Conservation (phyloP, 2,329 filamentous ascomycete genomes). For the Massarina eburnea region DNA sequence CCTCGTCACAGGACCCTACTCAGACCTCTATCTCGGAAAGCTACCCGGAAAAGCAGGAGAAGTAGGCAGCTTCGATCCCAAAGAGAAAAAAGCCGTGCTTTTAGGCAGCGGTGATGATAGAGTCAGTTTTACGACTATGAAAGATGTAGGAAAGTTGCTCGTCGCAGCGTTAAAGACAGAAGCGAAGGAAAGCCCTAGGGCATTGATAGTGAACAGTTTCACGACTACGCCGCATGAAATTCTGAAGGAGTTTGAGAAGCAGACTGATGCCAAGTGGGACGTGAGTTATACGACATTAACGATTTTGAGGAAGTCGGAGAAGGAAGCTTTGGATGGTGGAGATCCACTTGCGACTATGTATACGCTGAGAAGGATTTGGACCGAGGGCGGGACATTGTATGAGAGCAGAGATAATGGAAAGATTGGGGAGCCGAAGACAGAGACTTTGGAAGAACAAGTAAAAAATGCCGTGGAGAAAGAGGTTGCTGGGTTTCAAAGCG, state of each 20-base stretch:
- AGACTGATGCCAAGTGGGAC: constrained; percentile 59
- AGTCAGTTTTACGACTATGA: constrained; percentile 70
- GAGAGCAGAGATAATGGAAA: constrained; percentile 66
- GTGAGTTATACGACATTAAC: constrained; percentile 57
- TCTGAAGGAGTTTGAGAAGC: constrained; percentile 67
- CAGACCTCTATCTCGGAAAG: constrained; percentile 61
- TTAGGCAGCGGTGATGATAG: constrained; percentile 63
- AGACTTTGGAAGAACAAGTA: constrained; percentile 56
- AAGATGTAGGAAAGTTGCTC: constrained; percentile 69
- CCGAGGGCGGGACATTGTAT: constrained; percentile 71
- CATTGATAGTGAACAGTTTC: constrained; percentile 71
- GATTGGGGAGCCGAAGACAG: constrained; percentile 55
- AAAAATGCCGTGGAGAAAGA: constrained; percentile 20
- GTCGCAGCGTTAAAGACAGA: constrained; percentile 63
- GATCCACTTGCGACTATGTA: constrained; percentile 56
- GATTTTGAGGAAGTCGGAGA: constrained; percentile 59
- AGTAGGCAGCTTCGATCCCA: constrained; percentile 62
- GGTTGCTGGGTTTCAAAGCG: constrained; percentile 1
- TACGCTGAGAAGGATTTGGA: constrained; percentile 72
- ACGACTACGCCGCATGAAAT: constrained; percentile 65
- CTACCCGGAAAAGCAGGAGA: constrained; percentile 41
- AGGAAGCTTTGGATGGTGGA: constrained; percentile 58
- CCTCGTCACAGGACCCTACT: constrained; percentile 70
- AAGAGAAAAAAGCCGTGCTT: constrained; percentile 60
- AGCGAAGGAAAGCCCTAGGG: constrained; percentile 41